Conservation (phyloP, 139 green algal genomes). For the Chlorella sp. region DNA sequence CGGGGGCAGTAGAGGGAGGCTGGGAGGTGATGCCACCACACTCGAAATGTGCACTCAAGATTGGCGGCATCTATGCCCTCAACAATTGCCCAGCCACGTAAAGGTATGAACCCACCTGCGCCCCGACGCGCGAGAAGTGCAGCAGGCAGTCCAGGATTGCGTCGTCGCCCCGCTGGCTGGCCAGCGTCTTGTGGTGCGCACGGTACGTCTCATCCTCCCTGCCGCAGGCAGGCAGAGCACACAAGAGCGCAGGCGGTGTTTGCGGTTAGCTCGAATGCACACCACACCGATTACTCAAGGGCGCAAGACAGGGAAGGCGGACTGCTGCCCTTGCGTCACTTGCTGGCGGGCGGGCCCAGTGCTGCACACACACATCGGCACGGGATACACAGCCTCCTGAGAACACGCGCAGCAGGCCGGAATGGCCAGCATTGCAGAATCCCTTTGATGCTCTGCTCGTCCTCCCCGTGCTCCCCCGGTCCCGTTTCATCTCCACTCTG, state of each 20-base stretch:
- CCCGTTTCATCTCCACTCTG: too few species aligned
- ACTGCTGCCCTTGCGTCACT: too few species aligned
- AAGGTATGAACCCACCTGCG: not conserved
- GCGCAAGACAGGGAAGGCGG: too few species aligned
- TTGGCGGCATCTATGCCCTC: not conserved
- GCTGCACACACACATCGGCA: too few species aligned
- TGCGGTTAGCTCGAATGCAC: too few species aligned
- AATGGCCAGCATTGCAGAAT: too few species aligned
- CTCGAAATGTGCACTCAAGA: not conserved
- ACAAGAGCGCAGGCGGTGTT: too few species aligned
- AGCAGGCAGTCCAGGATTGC: conserved; percentile 11
- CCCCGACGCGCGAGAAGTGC: not conserved
- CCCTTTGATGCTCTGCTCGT: too few species aligned
- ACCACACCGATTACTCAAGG: not conserved
- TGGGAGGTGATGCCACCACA: not conserved
- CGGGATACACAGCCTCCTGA: too few species aligned
- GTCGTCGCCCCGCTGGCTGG: not conserved
- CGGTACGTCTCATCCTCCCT: conserved; percentile 21
- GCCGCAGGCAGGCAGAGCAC: not conserved
- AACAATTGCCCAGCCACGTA: not conserved
- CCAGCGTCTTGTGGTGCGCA: not conserved
- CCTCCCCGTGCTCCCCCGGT: too few species aligned
- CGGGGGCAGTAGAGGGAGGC: not conserved
- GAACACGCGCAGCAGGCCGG: too few species aligned
- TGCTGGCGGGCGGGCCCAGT: too few species aligned